phyloP scores from a whole-genome alignment of 768 basidiomycete species.

The Collybia sordida region DNA sequence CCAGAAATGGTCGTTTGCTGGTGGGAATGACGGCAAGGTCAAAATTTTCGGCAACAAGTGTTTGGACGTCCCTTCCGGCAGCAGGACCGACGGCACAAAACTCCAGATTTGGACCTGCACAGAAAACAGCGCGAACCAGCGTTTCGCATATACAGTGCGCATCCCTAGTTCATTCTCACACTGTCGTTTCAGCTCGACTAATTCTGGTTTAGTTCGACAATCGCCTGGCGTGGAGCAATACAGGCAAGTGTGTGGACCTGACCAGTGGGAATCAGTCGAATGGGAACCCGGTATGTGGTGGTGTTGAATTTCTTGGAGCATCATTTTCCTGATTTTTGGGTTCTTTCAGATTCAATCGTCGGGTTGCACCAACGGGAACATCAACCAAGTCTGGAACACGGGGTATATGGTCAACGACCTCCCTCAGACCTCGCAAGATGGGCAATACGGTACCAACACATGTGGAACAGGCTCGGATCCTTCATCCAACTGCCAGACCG shows the following conservation, averaged over 20 bases:
- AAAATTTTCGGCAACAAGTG: constrained; percentile 48
- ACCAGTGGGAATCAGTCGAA: constrained; percentile 36
- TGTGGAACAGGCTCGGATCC: constrained; percentile 55
- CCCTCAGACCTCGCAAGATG: constrained; percentile 52
- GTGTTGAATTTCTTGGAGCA: background rate
- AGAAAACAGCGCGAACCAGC: constrained; percentile 40
- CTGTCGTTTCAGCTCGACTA: background rate
- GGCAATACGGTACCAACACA: constrained; percentile 63
- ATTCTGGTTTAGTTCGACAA: constrained; percentile 28
- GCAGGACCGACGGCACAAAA: constrained; percentile 40
- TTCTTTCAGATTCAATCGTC: constrained; percentile 45
- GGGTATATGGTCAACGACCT: constrained; percentile 43
- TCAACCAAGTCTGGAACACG: constrained; percentile 54
- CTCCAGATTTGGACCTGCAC: constrained; percentile 55
- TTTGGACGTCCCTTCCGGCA: constrained; percentile 46
- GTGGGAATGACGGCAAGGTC: constrained; percentile 38
- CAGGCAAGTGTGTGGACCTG: constrained; percentile 51
- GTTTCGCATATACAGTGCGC: constrained; percentile 45
- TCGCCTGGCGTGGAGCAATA: constrained; percentile 45
- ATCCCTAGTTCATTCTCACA: background rate
- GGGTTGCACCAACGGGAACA: constrained; percentile 36
- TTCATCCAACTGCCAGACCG: constrained; percentile 68
- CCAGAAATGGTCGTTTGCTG: constrained; percentile 50
- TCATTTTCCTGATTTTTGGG: background rate
- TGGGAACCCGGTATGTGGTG: constrained; percentile 38